Base-by-base conservation (phyloP, 495 filamentous ascomycete species). In the Oidiodendron maius region DNA sequence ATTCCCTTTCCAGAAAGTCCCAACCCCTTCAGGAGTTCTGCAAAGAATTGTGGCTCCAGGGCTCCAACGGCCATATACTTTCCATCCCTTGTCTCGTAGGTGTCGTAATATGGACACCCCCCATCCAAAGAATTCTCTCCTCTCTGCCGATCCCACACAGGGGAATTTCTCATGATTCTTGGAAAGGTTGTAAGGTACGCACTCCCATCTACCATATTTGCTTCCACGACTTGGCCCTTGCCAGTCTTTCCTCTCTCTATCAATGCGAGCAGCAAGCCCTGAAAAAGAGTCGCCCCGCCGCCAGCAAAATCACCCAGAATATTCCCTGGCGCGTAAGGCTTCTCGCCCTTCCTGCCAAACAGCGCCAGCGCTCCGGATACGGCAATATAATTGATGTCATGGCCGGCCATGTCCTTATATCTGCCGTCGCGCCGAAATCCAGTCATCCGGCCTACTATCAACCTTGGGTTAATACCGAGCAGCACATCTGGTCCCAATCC, bases 341-440 rank as follows among this genome's bases (percentile, higher is more conserved):
- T 81, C 51, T 81, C 77, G 3, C 72, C 76, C 20, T 66, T 66
- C 0, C 84, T 71, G 0, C 91, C 91, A 0, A 97, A 72, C 66
- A 94, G 72, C 1, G 73, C 75, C 12, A 97, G 66, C 0, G 85
- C 84, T 0, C 91, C 91, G 1, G 84, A 86, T 0, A 95, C 87
- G 26, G 91, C 86, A 18, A 97, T 82, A 64, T 96, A 97, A 60
- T 97, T 97, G 61, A 97, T 96, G 61, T 97, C 91, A 56, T 97
- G 91, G n/a, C 91, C 91, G 0, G 91, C 91, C 89, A 95, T 96
- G 50, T 71, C 59, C 35, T 77, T 77, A 65, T 94, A 96, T 54
- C 81, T 82, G 1, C 91, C 90, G 58, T 91, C 87, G 20, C 89
- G 76, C 4, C 91, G 75, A 62, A 96, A 96, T 0, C 91, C 91